These are phyloP conservation scores for Digitaria exilis DNA, from an alignment of 202 grass and related monocot species.

Conservation along the genomic window DNA sequence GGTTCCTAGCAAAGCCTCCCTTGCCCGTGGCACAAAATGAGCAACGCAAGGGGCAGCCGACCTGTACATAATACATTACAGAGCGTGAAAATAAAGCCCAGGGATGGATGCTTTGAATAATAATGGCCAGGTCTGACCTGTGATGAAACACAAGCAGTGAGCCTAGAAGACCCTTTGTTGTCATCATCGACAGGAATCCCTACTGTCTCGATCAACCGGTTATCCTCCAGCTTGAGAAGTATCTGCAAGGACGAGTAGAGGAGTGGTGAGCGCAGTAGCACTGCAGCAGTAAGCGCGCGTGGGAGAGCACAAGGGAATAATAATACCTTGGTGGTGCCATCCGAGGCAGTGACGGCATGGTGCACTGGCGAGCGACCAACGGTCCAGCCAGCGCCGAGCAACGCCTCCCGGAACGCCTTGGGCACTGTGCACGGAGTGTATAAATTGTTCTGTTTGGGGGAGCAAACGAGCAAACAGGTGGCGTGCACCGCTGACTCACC, in stretches of 20 bases:
- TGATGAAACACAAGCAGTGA: constrained; percentile 90
- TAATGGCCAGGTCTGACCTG: constrained; percentile 47
- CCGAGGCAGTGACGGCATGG: constrained; percentile 66
- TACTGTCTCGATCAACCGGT: constrained; percentile 87
- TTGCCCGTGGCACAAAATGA: constrained; percentile 94
- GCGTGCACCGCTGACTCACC: constrained; percentile 39
- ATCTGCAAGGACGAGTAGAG: constrained; percentile 56
- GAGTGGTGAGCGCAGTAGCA: not conserved
- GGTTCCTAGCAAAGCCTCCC: constrained; percentile 96
- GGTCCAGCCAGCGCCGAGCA: constrained; percentile 68
- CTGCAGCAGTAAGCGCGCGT: no score
- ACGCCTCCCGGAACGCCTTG: constrained; percentile 72
- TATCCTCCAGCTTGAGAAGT: constrained; percentile 94
- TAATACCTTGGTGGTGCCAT: constrained; percentile 81
- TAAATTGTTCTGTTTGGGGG: no score
- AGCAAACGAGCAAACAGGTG: constrained; percentile 45
- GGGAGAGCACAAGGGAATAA: no score
- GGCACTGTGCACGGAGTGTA: no score
- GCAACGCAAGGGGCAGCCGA: constrained; percentile 89
- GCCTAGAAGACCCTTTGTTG: constrained; percentile 64
- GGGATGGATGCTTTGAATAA: not conserved
- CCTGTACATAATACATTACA: constrained; percentile 49
- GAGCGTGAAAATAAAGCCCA: not conserved
- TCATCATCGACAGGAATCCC: constrained; percentile 82
- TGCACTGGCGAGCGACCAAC: constrained; percentile 83